A percentile compares a stretch with the other conserved stretches of the same genome.
These are phyloP conservation scores for Dendrocalamus sinicus DNA, from an alignment of 176 grass and related monocot genomes.

Conservation along the genomic window DNA sequence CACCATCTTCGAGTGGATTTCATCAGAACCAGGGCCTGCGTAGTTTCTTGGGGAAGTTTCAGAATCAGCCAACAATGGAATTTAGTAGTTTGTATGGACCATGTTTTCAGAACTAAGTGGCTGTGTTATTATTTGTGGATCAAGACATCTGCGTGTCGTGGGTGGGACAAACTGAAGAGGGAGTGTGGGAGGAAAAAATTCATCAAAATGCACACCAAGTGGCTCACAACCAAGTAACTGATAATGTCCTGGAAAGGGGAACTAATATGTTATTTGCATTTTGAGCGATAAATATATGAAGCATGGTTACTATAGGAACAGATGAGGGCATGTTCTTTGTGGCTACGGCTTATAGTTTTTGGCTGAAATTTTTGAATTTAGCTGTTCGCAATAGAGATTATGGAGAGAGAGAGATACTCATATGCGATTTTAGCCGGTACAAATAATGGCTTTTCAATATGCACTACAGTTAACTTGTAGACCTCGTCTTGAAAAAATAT, in stretches of 20 bases:
- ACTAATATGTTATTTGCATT: background rate
- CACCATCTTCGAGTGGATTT: background rate
- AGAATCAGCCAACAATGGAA: background rate
- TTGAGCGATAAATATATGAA: conserved; percentile 10
- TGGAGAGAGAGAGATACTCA: too few species aligned
- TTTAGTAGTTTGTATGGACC: conserved; percentile 6
- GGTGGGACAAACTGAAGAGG: background rate
- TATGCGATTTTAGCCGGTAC: too few species aligned
- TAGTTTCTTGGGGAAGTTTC: background rate
- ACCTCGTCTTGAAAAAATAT: too few species aligned
- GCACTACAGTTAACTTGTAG: too few species aligned
- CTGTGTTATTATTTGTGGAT: conserved; percentile 17
- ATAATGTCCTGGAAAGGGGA: background rate
- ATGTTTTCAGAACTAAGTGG: background rate
- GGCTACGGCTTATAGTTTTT: too few species aligned
- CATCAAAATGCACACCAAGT: conserved; percentile 28
- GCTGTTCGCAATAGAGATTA: too few species aligned
- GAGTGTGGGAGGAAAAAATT: background rate
- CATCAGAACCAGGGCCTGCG: background rate
- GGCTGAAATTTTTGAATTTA: background rate
- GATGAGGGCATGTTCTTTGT: background rate
- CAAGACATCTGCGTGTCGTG: background rate
- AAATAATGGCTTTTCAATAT: too few species aligned
- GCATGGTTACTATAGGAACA: background rate
- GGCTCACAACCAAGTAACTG: background rate